These are phyloP conservation scores for Glaciozyma antarctica DNA, from an alignment of 768 basidiomycete species.

Conservation along the genomic window DNA sequence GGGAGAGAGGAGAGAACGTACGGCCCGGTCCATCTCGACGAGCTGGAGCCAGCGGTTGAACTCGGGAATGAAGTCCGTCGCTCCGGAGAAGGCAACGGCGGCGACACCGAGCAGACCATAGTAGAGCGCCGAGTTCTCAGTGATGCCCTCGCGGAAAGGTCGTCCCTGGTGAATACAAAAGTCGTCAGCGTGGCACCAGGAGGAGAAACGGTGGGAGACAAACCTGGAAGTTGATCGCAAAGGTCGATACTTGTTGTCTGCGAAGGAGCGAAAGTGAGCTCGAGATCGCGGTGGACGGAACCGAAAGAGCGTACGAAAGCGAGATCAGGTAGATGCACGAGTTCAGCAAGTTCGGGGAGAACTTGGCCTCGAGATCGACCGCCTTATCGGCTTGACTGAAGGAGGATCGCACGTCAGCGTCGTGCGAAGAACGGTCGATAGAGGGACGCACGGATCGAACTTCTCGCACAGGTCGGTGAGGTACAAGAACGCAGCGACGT, in stretches of 20 bases:
- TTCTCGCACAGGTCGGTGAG: constrained; percentile 76
- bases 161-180: constrained; percentile 52
- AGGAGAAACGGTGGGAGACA: constrained; percentile 58
- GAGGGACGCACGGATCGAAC: constrained; percentile 52
- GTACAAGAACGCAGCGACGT: constrained; percentile 81
- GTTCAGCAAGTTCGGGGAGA: constrained; percentile 87
- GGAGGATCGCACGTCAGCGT: constrained; percentile 1
- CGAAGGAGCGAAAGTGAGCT: too few relatives aligned
- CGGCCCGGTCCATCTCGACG: constrained; percentile 70
- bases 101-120: constrained; percentile 85
- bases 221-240: constrained; percentile 95
- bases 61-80: constrained; percentile 91
- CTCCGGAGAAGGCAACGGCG: constrained; percentile 82
- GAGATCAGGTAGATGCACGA: constrained; percentile 93
- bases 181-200: too few relatives aligned
- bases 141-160: constrained; percentile 95
- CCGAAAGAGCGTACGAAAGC: constrained; percentile 46
- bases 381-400: constrained; percentile 50
- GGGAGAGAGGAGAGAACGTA: constrained; percentile 44
- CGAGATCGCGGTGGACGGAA: too few relatives aligned
- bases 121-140: constrained; percentile 86
- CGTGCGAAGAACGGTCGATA: background rate
- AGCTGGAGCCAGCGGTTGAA: constrained; percentile 94
- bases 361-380: constrained; percentile 92
- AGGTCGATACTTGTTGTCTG: constrained; percentile 89